Percentiles rank a stretch among this genome's conserved stretches.
Evolutionary conservation across 129 eudicot species (phyloP).

Genomic region (Deinandra increscens): DNA sequence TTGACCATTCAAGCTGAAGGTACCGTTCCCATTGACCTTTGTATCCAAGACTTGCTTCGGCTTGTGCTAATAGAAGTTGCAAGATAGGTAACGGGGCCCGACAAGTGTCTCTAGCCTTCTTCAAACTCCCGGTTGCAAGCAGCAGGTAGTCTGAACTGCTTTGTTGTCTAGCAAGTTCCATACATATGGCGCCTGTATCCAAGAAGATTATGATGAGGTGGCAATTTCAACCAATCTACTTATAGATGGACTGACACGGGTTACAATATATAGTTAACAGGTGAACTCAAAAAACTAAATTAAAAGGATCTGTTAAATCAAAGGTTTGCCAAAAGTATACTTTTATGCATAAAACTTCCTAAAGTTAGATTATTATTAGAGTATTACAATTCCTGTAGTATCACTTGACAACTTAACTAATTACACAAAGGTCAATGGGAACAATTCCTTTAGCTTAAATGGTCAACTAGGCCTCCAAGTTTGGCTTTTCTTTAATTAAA

Average conservation of each 20-base stretch:
- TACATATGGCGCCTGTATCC: slow-evolving; percentile 65
- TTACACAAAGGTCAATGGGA: not conserved
- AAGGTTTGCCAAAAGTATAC: not conserved
- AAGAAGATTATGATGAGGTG: not conserved
- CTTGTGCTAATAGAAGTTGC: slow-evolving; percentile 77
- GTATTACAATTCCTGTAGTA: not conserved
- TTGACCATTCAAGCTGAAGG: slow-evolving; percentile 68
- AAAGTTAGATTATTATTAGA: not conserved
- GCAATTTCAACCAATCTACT: not conserved
- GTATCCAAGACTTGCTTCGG: slow-evolving; percentile 89
- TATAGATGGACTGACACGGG: not conserved
- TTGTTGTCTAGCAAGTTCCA: slow-evolving; percentile 80
- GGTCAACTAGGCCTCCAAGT: too few relatives aligned
- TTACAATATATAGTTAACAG: not conserved
- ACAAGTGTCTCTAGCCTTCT: slow-evolving; percentile 63
- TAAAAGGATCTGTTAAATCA: not conserved
- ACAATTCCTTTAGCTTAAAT: too few relatives aligned
- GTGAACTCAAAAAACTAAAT: not conserved
- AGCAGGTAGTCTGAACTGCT: slow-evolving; percentile 58
- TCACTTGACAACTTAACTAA: not conserved
- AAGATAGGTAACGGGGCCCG: slow-evolving; percentile 52
- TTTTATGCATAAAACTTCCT: not conserved
- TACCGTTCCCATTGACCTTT: slow-evolving; percentile 68
- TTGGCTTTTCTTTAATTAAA: too few relatives aligned
- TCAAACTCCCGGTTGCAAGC: slow-evolving; percentile 72